Evolutionary conservation across 2,329 filamentous ascomycete species (phyloP), one percentile per base, ranked within the genome.

Genomic region (Diaporthe ilicicola): DNA sequence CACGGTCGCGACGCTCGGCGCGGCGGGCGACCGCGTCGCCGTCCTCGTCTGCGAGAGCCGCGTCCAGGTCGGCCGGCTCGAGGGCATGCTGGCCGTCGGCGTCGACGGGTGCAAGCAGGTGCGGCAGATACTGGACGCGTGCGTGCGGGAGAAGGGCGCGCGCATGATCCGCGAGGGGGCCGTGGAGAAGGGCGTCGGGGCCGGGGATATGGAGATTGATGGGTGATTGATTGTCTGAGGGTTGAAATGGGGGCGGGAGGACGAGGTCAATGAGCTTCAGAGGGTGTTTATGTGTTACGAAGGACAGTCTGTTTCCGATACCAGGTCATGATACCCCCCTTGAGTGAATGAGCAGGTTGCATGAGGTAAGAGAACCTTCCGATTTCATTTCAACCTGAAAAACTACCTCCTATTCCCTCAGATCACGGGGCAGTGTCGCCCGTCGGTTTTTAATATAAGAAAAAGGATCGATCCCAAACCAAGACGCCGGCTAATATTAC

Each of bases 71-170:
- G 87, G 87, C 70, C 88, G 94, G 70, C 79, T 98, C 72, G 95
- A 99, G 83, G 93, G 93, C 1, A 97, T 99, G 95, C 84, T 99
- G 76, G 94, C 93, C 0, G 94, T 97, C 1, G 95, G 93, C 0
- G 90, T 98, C 61, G 95, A 98, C 79, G 96, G 95, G 6, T 98
- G 95, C 81, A 94, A 92, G 82, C 92, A 95, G 79, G 91, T 98
- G 48, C 88, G 93, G 74, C 88, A 90, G 75, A 92, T 97, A 62
- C 79, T 99, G 77, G 95, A 98, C 80, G 86, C 87, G 8, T 91
- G 97, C 17, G 91, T 98, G 55, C 90, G 91, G 78, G 89, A 89
- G 54, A 91, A 91, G 80, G 93, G 93, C 4, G 85, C 82, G 71
- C 87, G 86, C 78, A 89, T 94, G 83, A 80, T 94, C 17, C 83